Evolutionary conservation across 176 grass and related monocot genomes (phyloP), one percentile per base, ranked within the genome.

Genomic region (Chrysopogon serrulatus): DNA sequence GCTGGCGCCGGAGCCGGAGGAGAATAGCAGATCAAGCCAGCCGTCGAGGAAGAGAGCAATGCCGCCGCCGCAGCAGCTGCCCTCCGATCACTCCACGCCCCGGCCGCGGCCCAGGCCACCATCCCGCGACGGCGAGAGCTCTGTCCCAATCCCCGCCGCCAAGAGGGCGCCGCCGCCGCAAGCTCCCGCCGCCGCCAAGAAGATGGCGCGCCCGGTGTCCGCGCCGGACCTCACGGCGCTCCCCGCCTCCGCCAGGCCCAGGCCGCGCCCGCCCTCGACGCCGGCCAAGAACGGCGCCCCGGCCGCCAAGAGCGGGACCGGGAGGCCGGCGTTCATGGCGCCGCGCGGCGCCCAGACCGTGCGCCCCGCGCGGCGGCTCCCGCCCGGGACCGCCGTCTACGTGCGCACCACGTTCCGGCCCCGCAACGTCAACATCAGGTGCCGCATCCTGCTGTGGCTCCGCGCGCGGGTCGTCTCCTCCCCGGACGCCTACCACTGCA

Each of bases 341-440:
- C 40, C 71, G 77, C 74, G 39, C 53, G 53, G 53, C 63, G 70
- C 65, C 6, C 26, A 81, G 51, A 71, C 35, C 24, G 87, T 81
- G 51, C 83, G 76, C 71, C 83, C 87, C 12, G 10, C 64, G 24
- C 71, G 83, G 15, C 83, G 88, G 10, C 83, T 90, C 8, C 43
- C 77, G 34, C 79, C 77, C 24, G 87, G 87, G 24, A 85, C 87
- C 32, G 87, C 83, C 78, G 87, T 89, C 15, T 43, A 40, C 71
- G 87, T 90, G 77, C 67, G 84, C 68, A 86, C 84, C 8, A n/a
- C 34, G 18, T 65, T 66, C 84, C 18, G 17, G 33, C 44, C 27
- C 0, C 47, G 51, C 57, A 80, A 35, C 26, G 26, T n/a, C 57
- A 80, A 35, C 43, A 15, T 40, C 14, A 70, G 26, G 54, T 79